These are phyloP conservation scores for Rhipidocladum racemiflorum DNA, from an alignment of 176 grass and related monocot species.

Conservation along the genomic window DNA sequence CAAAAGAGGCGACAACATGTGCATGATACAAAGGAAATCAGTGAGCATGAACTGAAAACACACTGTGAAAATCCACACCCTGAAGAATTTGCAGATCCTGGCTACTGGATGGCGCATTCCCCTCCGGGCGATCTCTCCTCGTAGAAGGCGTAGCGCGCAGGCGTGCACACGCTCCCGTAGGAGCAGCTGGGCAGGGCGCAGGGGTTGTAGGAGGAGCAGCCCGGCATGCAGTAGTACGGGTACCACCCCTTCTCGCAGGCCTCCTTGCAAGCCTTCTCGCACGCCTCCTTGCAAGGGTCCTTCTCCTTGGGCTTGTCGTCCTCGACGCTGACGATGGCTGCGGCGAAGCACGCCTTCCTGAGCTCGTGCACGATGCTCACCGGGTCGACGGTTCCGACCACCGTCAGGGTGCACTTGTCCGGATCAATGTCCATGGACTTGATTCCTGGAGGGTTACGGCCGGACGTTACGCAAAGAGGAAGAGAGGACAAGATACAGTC, in stretches of 20 bases:
- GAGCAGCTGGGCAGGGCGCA: not conserved
- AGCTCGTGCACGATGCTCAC: slow-evolving; percentile 37
- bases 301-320: slow-evolving; percentile 50
- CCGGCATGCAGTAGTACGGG: not conserved
- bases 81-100: not conserved
- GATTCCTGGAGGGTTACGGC: slow-evolving; percentile 29
- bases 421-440: slow-evolving; percentile 43
- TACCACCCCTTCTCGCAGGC: not conserved
- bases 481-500: not conserved
- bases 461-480: not conserved
- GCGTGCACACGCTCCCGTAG: not conserved
- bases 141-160: not conserved
- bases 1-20: not conserved
- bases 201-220: not conserved
- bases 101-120: slow-evolving; percentile 45
- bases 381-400: slow-evolving; percentile 54
- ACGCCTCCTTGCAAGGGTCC: slow-evolving; percentile 36
- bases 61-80: not conserved
- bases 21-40: not conserved
- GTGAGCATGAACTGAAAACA: not conserved
- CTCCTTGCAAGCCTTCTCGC: slow-evolving; percentile 47
- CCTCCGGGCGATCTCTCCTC: not conserved
- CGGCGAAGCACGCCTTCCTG: slow-evolving; percentile 40
- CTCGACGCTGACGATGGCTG: slow-evolving; percentile 35
- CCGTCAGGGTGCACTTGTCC: slow-evolving; percentile 60